These are phyloP conservation scores for Ogataea neopini DNA, from an alignment of 805 yeast genomes.

Conservation along the genomic window DNA sequence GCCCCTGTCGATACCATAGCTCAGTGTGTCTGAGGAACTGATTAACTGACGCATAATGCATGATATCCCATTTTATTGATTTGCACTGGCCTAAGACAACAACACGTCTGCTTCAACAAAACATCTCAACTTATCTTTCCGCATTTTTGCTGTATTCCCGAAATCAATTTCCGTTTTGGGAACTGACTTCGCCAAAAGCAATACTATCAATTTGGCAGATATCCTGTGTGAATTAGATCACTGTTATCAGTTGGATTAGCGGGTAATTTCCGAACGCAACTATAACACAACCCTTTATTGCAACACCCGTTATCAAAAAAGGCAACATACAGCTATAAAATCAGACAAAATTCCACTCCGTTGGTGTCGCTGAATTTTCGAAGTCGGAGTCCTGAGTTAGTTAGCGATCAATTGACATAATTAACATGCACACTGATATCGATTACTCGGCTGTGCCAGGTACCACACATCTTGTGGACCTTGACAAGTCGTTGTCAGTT, in stretches of 20 bases:
- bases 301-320: too few species aligned
- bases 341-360: neutral
- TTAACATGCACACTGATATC: slow-evolving; percentile 8
- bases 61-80: too few species aligned
- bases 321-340: too few species aligned
- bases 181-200: neutral
- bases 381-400: too few species aligned
- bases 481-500: slow-evolving; percentile 6
- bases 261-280: too few species aligned
- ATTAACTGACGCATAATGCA: too few species aligned
- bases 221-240: too few species aligned
- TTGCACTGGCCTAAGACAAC: neutral
- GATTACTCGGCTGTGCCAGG: slow-evolving; percentile 19
- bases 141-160: neutral
- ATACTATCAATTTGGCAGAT: neutral
- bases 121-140: neutral
- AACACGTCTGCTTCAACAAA: neutral
- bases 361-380: too few species aligned
- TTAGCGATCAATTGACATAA: too few species aligned
- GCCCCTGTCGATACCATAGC: slow-evolving; percentile 1
- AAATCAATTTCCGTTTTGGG: neutral
- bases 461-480: slow-evolving; percentile 19
- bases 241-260: too few species aligned
- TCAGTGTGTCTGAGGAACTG: neutral
- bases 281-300: too few species aligned